Base-by-base conservation (phyloP, 495 filamentous ascomycete genomes). In the Neurospora sp. region DNA sequence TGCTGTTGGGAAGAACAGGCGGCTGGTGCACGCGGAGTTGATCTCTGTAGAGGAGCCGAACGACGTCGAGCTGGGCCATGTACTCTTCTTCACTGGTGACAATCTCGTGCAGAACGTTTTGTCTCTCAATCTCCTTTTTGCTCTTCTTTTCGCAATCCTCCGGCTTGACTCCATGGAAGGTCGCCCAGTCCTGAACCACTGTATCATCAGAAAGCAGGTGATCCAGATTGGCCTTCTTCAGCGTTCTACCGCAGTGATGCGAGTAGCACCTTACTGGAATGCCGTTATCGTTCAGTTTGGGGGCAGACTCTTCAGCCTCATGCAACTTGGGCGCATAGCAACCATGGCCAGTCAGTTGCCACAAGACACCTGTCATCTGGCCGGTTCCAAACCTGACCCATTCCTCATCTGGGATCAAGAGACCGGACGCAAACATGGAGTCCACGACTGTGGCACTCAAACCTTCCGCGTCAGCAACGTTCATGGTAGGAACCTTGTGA, bases 401-500 rank as follows among this genome's bases (percentile, higher is more conserved):
- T 83, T 99, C 96, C 79, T 99, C 96, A 39, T 97, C 95, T 27
- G 91, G 90, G 9, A 97, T 84, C 45, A 99, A 80, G 14, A 91
- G 92, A 31, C 90, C 93, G 59, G 91, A 89, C 3, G 87, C 84
- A 70, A 94, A 86, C 94, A 99, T 97, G 41, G 90, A 88, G 44
- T 87, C 84, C 2, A 97, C 92, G 2, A 97, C 92, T 69, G 87
- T 89, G 61, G 89, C 87, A 68, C 92, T 91, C 27, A 99, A 84
- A 8, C 91, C 90, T 78, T 99, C 96, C 2, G 96, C 96, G 85
- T 98, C 96, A 3, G 96, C 94, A 65, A 94, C 94, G 76, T 99
- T 98, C 96, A 99, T 98, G 0, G 95, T 99, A 1, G 96, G 94
- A 3, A 99, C 94, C 81, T 97, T 97, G 82, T 94, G 89, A 17